Conservation (phyloP, 805 yeast genomes). For the Hanseniaspora valbyensis region DNA sequence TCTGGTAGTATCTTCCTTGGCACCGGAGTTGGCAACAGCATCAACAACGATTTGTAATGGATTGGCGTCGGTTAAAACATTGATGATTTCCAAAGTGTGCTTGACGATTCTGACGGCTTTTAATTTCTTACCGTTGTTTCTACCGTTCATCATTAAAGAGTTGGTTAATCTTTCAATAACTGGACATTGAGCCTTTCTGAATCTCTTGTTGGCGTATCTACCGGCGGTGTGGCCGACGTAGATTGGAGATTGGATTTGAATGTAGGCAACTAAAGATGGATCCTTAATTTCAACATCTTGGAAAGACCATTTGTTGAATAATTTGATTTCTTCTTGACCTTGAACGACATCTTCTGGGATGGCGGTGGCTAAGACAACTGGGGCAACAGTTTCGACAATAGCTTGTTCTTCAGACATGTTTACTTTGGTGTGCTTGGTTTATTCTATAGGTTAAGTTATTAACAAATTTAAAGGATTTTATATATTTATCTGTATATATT, state of each 20-base stretch:
- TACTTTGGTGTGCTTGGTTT: slow-evolving; percentile 12
- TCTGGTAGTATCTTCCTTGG: slow-evolving; percentile 99
- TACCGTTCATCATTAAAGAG: slow-evolving; percentile 99
- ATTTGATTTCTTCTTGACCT: slow-evolving; percentile 91
- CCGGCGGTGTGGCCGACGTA: slow-evolving; percentile 99
- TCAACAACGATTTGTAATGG: slow-evolving; percentile 98
- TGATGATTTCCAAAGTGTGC: slow-evolving; percentile 97
- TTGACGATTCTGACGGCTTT: slow-evolving; percentile 99
- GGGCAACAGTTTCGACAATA: slow-evolving; percentile 63
- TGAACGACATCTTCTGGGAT: slow-evolving; percentile 94
- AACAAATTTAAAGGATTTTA: neutral
- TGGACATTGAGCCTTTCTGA: slow-evolving; percentile 99
- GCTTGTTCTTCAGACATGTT: slow-evolving; percentile 66
- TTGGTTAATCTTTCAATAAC: slow-evolving; percentile 98
- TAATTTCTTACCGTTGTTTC: slow-evolving; percentile 99
- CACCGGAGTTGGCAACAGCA: slow-evolving; percentile 99
- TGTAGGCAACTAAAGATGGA: slow-evolving; percentile 95
- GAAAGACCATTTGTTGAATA: slow-evolving; percentile 99
- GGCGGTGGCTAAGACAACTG: slow-evolving; percentile 80
- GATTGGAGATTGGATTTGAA: slow-evolving; percentile 95
- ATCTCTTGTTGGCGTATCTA: slow-evolving; percentile 98
- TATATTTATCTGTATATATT: too few species aligned
- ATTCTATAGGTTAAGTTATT: neutral
- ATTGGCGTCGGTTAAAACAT: slow-evolving; percentile 96
- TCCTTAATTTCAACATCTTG: slow-evolving; percentile 97